Base-by-base conservation (phyloP, 108 stramenopile genomes). In the Pinguiococcus pyrenoidosus region DNA sequence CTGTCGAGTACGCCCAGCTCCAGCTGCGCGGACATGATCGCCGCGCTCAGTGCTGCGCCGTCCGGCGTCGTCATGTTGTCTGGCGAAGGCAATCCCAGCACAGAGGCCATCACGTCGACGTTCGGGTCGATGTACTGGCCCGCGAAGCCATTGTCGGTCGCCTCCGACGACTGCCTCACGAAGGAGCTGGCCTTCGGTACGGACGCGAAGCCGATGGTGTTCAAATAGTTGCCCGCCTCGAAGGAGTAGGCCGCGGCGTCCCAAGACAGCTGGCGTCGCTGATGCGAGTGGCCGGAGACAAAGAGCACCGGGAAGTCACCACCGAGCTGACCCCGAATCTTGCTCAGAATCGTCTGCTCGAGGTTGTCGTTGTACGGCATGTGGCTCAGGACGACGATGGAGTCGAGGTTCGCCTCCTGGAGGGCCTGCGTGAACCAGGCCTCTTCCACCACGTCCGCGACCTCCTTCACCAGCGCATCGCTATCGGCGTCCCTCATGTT, bases 371-470 rank as follows among this genome's bases (percentile, higher is more conserved):
- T 21, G 3, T 64, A 55, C 49, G 76, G 72, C 80, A 85, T 85
- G 43, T 85, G 83, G 1, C 78, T 77, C 50, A 85, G 32, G n/a
- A 79, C 72, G 3, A 85, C 28, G 54, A 85, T 71, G 12, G 79
- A 79, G 64, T 81, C 76, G 48, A 68, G 76, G 6, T 17, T 8
- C 28, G 40, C 57, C 5, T 42, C 59, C 4, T 20, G 28, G 77
- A 54, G 33, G 29, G 70, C 69, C 4, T 51, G 8, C 8, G 23
- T 14, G 60, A 85, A 85, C 83, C 83, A 85, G 1, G 21, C 12
- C 47, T 71, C 46, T 30, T 71, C 7, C 1, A 79, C 56, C 12
- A 63, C 70, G 17, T 71, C 61, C 41, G 69, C 65, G 0, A 77
- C 73, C 18, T 45, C 17, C 32, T 72, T 42, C 5, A 85, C 79